Conservation (phyloP, 371 early-diverging fungal genomes). For the Mucor irregularis region DNA sequence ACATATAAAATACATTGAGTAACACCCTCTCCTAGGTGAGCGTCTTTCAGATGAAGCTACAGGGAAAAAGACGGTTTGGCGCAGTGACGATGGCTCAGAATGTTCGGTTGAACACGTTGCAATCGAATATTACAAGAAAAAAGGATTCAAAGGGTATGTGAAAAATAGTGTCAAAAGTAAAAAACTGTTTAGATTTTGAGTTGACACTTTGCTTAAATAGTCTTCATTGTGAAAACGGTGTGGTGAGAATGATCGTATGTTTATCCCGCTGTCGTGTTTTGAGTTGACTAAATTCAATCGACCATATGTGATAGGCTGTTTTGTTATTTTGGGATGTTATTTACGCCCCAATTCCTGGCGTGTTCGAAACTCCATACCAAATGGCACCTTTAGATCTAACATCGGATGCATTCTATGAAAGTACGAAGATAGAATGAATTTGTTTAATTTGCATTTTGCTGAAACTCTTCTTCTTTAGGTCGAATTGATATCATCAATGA, state of each 20-base stretch:
- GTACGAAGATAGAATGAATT: slow-evolving; percentile 26
- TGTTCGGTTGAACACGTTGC: slow-evolving; percentile 64
- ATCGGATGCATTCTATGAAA: slow-evolving; percentile 68
- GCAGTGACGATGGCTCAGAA: slow-evolving; percentile 54
- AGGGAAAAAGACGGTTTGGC: slow-evolving; percentile 46
- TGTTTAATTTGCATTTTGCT: background rate
- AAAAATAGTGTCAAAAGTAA: background rate
- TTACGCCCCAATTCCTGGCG: slow-evolving; percentile 65
- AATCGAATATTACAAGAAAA: slow-evolving; percentile 56
- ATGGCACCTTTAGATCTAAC: slow-evolving; percentile 68
- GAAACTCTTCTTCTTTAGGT: slow-evolving; percentile 17
- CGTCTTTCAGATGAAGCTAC: slow-evolving; percentile 30
- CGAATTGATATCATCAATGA: slow-evolving; percentile 56
- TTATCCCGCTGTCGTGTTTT: background rate
- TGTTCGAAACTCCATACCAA: slow-evolving; percentile 78
- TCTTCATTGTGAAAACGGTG: slow-evolving; percentile 66
- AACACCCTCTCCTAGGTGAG: slow-evolving; percentile 23
- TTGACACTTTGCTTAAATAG: slow-evolving; percentile 26
- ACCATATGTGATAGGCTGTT: slow-evolving; percentile 37
- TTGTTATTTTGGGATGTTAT: slow-evolving; percentile 77
- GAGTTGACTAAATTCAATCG: background rate
- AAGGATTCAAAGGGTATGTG: slow-evolving; percentile 57
- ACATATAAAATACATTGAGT: background rate
- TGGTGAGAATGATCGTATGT: slow-evolving; percentile 54
- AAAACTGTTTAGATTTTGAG: background rate